A percentile compares a stretch with the other conserved stretches of the same genome.
Conservation (phyloP, 495 filamentous ascomycete genomes). For the Amniculicola lignicola region DNA sequence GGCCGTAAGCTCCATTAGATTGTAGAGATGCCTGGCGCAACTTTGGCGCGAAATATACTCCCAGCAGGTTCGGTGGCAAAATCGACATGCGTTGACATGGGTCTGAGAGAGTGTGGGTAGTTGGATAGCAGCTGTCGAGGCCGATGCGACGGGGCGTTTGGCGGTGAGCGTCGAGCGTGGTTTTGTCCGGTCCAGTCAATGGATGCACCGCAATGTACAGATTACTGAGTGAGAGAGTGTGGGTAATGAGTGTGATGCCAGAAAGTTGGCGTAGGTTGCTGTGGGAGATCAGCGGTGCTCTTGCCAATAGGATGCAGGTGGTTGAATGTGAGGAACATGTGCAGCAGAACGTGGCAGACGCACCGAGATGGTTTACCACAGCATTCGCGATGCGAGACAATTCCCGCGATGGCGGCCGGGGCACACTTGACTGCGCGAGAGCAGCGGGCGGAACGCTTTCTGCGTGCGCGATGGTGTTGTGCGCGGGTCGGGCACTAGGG, state of each 20-base stretch:
- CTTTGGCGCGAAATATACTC: conserved; percentile 3
- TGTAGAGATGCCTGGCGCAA: conserved; percentile 10
- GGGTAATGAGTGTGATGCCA: conserved; percentile 34
- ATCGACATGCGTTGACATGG: conserved; percentile 8
- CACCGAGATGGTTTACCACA: too few species aligned
- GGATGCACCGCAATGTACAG: conserved; percentile 19
- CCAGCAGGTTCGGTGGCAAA: conserved; percentile 20
- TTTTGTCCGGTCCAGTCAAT: conserved; percentile 32
- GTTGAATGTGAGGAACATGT: too few species aligned
- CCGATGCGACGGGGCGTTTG: conserved; percentile 24
- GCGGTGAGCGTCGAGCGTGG: conserved; percentile 24
- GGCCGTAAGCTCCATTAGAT: conserved; percentile 19
- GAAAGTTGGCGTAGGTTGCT: too few species aligned
- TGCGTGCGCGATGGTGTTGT: conserved; percentile 14
- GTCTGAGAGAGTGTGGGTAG: conserved; percentile 19
- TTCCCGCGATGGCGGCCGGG: not conserved
- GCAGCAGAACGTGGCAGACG: too few species aligned
- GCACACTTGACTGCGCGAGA: conserved; percentile 1
- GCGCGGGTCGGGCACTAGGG: conserved; percentile 5
- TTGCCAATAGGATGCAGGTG: conserved; percentile 16
- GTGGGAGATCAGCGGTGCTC: conserved; percentile 26
- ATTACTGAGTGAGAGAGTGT: conserved; percentile 13
- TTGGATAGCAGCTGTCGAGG: conserved; percentile 9
- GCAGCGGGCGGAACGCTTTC: conserved; percentile 2
- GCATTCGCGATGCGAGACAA: conserved; percentile 11